Evolutionary conservation across 345 rosid species (phyloP).

Genomic region (Gossypium longicalyx): DNA sequence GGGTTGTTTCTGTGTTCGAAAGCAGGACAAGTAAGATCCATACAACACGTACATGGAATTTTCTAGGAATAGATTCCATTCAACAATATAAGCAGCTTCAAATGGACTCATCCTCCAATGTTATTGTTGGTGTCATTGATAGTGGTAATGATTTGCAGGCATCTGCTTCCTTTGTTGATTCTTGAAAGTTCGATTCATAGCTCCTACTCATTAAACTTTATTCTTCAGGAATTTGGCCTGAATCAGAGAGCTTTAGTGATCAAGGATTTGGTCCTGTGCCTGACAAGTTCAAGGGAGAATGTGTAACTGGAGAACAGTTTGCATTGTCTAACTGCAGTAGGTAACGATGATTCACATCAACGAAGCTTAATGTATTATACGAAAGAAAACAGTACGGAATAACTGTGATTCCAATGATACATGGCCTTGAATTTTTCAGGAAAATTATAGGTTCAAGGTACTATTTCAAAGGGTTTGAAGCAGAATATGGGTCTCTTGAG

Average conservation of each 20-base stretch:
- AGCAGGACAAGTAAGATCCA: constrained; percentile 37
- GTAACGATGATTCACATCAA: constrained; percentile 14
- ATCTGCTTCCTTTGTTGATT: neutral
- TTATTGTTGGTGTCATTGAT: constrained; percentile 43
- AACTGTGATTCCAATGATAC: neutral
- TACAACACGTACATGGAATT: constrained; percentile 52
- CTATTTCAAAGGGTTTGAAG: constrained; percentile 41
- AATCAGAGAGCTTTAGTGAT: constrained; percentile 41
- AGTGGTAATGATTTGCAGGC: constrained; percentile 24
- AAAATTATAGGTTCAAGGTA: constrained; percentile 46
- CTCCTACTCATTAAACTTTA: neutral
- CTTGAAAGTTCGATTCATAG: neutral
- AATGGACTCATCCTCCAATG: constrained; percentile 20
- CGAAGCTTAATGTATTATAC: neutral
- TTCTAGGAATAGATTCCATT: constrained; percentile 31
- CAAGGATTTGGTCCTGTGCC: constrained; percentile 38
- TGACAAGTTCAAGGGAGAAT: constrained; percentile 42
- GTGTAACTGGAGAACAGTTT: constrained; percentile 39
- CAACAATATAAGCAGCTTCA: constrained; percentile 18
- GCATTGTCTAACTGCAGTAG: constrained; percentile 35
- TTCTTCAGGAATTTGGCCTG: constrained; percentile 45
- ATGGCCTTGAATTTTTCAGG: constrained; percentile 25
- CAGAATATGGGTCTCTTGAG: constrained; percentile 37
- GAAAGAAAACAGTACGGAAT: neutral
- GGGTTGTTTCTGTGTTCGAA: constrained; percentile 38